A percentile compares a stretch with the other conserved stretches of the same genome.
phyloP scores from a whole-genome alignment of 306 rosid species.

The Purshia tridentata region DNA sequence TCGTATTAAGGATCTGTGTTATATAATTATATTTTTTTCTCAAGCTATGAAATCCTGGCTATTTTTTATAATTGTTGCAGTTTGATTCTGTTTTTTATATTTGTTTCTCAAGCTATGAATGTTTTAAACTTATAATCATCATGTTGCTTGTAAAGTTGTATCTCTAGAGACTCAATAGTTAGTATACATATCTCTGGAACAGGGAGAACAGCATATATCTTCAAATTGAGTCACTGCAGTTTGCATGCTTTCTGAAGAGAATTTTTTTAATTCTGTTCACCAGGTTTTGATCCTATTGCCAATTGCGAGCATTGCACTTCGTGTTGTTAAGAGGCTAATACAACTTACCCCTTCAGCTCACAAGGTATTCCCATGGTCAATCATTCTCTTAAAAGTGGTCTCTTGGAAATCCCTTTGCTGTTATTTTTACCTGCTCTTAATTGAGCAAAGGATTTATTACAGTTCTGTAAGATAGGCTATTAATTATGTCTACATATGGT shows the following conservation, averaged over 20 bases:
- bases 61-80: slow-evolving; percentile 1
- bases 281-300: slow-evolving; percentile 91
- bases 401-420: background rate
- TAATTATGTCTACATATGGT: background rate
- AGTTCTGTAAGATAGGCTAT: background rate
- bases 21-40: background rate
- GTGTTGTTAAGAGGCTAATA: slow-evolving; percentile 83
- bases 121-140: background rate
- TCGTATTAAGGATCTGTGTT: background rate
- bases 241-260: background rate
- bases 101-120: background rate
- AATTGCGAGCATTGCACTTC: slow-evolving; percentile 55
- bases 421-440: background rate
- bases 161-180: background rate
- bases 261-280: slow-evolving; percentile 18
- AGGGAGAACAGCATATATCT: background rate
- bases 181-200: background rate
- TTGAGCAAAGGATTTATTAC: background rate
- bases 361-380: slow-evolving; percentile 51
- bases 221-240: background rate
- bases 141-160: background rate
- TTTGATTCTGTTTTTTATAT: background rate
- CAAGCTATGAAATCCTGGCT: background rate
- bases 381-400: background rate
- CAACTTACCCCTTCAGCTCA: slow-evolving; percentile 70